Percentiles rank a stretch among this genome's conserved stretches.
phyloP scores from a whole-genome alignment of 73 alveolate species.

The Paramecium tetraurelia region DNA sequence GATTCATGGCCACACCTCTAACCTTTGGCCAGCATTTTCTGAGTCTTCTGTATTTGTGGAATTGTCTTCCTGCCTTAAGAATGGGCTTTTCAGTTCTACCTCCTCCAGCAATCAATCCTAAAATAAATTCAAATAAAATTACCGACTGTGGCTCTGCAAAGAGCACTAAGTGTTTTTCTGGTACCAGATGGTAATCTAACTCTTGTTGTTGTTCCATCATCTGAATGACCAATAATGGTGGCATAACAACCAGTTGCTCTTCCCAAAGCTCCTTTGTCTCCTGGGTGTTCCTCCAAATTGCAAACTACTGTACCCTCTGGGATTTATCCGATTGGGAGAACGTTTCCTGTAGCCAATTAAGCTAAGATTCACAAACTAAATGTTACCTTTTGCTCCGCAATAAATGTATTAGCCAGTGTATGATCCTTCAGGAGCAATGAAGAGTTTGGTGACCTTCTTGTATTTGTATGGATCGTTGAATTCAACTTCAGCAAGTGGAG shows the following conservation, averaged over 20 bases:
- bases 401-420: conserved; percentile 94
- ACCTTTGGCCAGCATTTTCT: conserved; percentile 95
- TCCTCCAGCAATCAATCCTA: conserved; percentile 93
- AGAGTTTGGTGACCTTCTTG: conserved; percentile 84
- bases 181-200: conserved; percentile 91
- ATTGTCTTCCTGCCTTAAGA: conserved; percentile 93
- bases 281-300: conserved; percentile 89
- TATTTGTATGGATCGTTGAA: conserved; percentile 95
- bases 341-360: conserved; percentile 89
- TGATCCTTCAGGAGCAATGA: conserved; percentile 95
- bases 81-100: conserved; percentile 97
- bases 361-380: conserved; percentile 50
- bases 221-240: conserved; percentile 90
- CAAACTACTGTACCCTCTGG: conserved; percentile 96
- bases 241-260: conserved; percentile 94
- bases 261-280: conserved; percentile 94
- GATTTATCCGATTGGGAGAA: conserved; percentile 86
- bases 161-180: conserved; percentile 78
- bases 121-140: not conserved
- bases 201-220: conserved; percentile 79
- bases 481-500: conserved; percentile 95
- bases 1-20: conserved; percentile 98
- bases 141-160: conserved; percentile 94
- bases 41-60: conserved; percentile 91
- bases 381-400: conserved; percentile 84